Conservation (phyloP, 306 rosid genomes). For the Vigna hirtella region DNA sequence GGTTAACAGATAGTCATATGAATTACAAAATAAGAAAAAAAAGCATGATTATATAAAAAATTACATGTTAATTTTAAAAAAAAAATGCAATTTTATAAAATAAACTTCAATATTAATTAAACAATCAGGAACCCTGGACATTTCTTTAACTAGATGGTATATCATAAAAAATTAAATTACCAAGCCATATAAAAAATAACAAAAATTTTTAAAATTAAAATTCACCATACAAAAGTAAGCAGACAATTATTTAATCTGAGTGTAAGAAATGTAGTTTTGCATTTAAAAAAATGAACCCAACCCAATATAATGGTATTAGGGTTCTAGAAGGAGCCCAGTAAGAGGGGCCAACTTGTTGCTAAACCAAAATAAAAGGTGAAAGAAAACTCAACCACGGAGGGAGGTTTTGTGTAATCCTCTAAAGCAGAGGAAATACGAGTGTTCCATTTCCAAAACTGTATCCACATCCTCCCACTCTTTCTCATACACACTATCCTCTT, state of each 20-base stretch:
- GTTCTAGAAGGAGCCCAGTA: constrained; percentile 34
- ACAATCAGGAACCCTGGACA: neutral
- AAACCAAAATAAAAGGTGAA: neutral
- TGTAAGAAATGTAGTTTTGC: neutral
- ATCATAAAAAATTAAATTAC: neutral
- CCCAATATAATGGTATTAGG: constrained; percentile 26
- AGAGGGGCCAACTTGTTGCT: neutral
- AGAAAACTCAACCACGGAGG: constrained; percentile 46
- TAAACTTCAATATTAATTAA: neutral
- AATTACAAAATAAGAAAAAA: neutral
- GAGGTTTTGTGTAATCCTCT: constrained; percentile 22
- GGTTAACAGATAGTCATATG: too few species aligned
- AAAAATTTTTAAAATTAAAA: neutral
- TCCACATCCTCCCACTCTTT: constrained; percentile 50
- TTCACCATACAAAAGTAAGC: neutral
- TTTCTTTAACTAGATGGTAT: neutral
- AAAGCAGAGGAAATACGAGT: neutral
- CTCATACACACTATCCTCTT: neutral
- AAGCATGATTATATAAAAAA: neutral
- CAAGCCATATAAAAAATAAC: neutral
- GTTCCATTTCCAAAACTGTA: constrained; percentile 20
- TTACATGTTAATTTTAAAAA: neutral
- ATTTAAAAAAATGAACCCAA: neutral
- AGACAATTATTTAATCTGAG: neutral
- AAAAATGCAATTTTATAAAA: neutral